phyloP scores from a whole-genome alignment of 1,284 basidiomycete genomes.

The Coniophora puteana region DNA sequence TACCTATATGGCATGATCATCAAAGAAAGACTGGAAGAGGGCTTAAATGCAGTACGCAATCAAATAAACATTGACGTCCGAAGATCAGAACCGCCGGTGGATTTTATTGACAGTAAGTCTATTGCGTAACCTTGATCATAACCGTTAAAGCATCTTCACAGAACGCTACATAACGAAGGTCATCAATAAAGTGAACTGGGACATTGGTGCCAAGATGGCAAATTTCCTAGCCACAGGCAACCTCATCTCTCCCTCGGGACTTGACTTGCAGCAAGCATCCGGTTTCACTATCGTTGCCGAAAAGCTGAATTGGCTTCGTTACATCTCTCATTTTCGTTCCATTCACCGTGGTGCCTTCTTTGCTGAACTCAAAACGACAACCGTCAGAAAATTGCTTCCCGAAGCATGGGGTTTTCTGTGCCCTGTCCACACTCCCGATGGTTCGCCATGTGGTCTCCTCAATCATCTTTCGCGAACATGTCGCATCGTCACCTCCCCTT shows the following conservation, averaged over 20 bases:
- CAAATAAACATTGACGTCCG: conserved; percentile 78
- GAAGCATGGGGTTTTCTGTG: conserved; percentile 99
- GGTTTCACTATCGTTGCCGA: conserved; percentile 99
- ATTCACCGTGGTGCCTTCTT: conserved; percentile 99
- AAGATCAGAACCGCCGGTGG: conserved; percentile 67
- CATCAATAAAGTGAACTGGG: conserved; percentile 80
- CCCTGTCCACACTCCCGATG: conserved; percentile 98
- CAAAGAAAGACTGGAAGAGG: conserved; percentile 96
- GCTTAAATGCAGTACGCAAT: conserved; percentile 70
- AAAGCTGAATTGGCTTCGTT: conserved; percentile 98
- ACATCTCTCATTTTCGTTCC: conserved; percentile 97
- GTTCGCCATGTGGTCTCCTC: conserved; percentile 94
- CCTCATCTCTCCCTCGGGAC: conserved; percentile 89
- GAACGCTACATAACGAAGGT: conserved; percentile 84
- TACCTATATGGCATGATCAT: conserved; percentile 96
- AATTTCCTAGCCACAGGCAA: conserved; percentile 99
- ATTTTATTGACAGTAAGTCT: conserved; percentile 82
- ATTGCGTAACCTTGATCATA: not conserved
- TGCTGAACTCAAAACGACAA: conserved; percentile 97
- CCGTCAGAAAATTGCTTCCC: conserved; percentile 94
- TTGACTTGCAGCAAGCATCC: conserved; percentile 95
- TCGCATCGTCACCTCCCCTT: conserved; percentile 81
- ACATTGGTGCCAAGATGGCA: conserved; percentile 86
- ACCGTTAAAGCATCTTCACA: conserved; percentile 29
- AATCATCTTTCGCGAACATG: conserved; percentile 97